Percentiles rank a stretch among this genome's conserved stretches.
phyloP scores from a whole-genome alignment of 2,329 filamentous ascomycete species.

The Madurella fahalii region DNA sequence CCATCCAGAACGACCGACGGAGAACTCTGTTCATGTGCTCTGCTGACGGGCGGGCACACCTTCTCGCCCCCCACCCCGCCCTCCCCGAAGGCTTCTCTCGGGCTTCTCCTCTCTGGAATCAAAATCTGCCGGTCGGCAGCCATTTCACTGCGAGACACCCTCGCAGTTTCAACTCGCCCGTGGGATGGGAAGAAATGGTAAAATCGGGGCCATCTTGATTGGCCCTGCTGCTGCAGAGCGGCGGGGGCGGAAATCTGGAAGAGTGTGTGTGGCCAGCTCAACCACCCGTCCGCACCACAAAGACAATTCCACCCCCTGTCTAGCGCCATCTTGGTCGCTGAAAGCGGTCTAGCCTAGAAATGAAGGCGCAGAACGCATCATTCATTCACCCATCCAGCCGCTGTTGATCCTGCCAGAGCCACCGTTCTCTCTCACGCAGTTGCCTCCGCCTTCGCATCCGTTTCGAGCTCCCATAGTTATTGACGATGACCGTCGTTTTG shows the following conservation, averaged over 20 bases:
- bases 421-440: slow-evolving; percentile 3
- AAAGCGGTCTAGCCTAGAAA: slow-evolving; percentile 20
- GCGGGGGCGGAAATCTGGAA: slow-evolving; percentile 23
- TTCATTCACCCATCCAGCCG: slow-evolving; percentile 11
- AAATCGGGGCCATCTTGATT: slow-evolving; percentile 18
- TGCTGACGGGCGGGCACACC: neutral
- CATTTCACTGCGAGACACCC: slow-evolving; percentile 13
- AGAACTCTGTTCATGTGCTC: too few relatives aligned
- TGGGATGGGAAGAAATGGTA: slow-evolving; percentile 11
- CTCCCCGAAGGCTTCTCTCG: neutral
- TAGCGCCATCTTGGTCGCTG: slow-evolving; percentile 16
- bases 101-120: slow-evolving; percentile 2
- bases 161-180: slow-evolving; percentile 22
- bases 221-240: slow-evolving; percentile 21
- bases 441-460: neutral
- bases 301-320: slow-evolving; percentile 25
- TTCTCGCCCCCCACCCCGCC: neutral
- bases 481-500: neutral
- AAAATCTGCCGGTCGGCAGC: slow-evolving; percentile 9
- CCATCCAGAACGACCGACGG: too few relatives aligned
- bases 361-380: slow-evolving; percentile 23
- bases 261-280: slow-evolving; percentile 24
- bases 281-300: slow-evolving; percentile 17
- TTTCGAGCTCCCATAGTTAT: neutral
- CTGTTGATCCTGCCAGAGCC: slow-evolving; percentile 16